Base-by-base conservation (phyloP, 345 rosid species). In the Aquilaria yunnanensis region DNA sequence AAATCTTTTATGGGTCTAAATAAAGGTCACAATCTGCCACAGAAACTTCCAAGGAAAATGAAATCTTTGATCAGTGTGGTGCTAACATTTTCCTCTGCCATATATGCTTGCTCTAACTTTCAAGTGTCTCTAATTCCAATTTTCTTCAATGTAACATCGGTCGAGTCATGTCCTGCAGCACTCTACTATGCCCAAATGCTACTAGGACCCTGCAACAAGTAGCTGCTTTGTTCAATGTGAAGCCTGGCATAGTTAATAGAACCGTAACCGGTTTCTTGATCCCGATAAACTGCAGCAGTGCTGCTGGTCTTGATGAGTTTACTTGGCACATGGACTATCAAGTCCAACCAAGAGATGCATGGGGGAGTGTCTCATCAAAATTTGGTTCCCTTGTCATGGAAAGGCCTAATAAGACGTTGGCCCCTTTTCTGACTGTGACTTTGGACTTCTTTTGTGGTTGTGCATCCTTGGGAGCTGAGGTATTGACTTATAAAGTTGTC, bases 391-490 rank as follows among this genome's bases (percentile, higher is more conserved):
- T 70, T 54, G 57, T 70, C 31, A 57, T 51, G 37, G 69, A 47
- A 51, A 62, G 57, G 8, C 63, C 34, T 5, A 53, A 23, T 9
- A 60, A 32, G 48, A 41, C 53, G 8, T 16, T 70, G 55, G 16
- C 64, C 55, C 53, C 70, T 41, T 57, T 57, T 9, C 56, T 29
- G 23, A 61, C 14, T 50, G 69, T 60, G 12, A 56, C 68, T 47
- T 65, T 70, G 7, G 75, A 77, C 33, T 34, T 73, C 57, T 29
- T 67, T 9, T 70, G 77, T 57, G 63, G 70, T 51, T 77, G 75
- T 67, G 23, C 23, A 23, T 73, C 68, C 49, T 23, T 54, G 52
- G 60, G 55, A 48, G 33, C 32, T 43, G 14, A 33, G 31, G 9
- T 68, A 41, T 47, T 66, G 34, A 72, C 64, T 1, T 69, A 66